phyloP scores from a whole-genome alignment of 1,139 yeast species.

The Meyerozyma carpophila region DNA sequence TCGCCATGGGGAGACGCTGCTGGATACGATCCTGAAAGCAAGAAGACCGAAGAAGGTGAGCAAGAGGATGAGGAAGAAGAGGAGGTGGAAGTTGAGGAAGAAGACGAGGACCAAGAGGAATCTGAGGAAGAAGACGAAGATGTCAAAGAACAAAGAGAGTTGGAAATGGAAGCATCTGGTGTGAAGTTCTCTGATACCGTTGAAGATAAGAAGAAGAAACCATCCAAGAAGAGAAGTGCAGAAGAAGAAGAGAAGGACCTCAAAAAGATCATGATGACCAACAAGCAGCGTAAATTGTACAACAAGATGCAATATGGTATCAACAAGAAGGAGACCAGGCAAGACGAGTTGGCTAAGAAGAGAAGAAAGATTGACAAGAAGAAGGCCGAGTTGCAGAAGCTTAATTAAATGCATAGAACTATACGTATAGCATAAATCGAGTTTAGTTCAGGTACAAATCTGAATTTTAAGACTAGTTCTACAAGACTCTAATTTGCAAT shows the following conservation, averaged over 20 bases:
- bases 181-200: slow-evolving; percentile 62
- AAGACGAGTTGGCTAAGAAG: slow-evolving; percentile 70
- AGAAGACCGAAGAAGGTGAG: slow-evolving; percentile 34
- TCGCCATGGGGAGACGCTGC: slow-evolving; percentile 99
- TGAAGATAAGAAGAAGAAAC: slow-evolving; percentile 19
- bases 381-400: slow-evolving; percentile 49
- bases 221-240: slow-evolving; percentile 22
- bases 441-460: neutral
- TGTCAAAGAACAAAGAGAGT: slow-evolving; percentile 69
- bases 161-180: slow-evolving; percentile 89
- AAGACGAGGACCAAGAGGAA: slow-evolving; percentile 43
- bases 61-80: slow-evolving; percentile 49
- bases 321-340: slow-evolving; percentile 77
- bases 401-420: slow-evolving; percentile 18
- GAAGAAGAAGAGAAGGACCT: slow-evolving; percentile 82
- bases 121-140: slow-evolving; percentile 48
- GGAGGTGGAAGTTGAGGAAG: slow-evolving; percentile 45
- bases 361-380: slow-evolving; percentile 70
- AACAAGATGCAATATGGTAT: slow-evolving; percentile 93
- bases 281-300: slow-evolving; percentile 91
- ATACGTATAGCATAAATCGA: neutral
- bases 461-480: neutral
- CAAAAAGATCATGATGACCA: slow-evolving; percentile 95
- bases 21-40: slow-evolving; percentile 78
- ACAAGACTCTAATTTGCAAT: neutral